Base-by-base conservation (phyloP, 2,329 filamentous ascomycete genomes). In the Knufia fluminis region DNA sequence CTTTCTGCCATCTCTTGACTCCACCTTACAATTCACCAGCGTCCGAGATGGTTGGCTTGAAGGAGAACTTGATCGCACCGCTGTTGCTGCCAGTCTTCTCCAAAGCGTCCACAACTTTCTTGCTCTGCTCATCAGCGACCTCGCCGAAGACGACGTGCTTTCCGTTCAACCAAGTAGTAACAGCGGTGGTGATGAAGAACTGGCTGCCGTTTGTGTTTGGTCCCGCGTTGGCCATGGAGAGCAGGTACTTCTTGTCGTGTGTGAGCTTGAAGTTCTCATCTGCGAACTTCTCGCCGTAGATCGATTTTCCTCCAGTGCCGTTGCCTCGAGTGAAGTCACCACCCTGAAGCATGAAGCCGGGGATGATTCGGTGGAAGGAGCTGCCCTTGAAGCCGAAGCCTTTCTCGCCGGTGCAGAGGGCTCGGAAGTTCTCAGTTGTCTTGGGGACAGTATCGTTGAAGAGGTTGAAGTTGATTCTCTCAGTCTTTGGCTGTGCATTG, bases 381-480 rank as follows among this genome's bases (percentile, higher is more conserved):
- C 79, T 82, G 47, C 77, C 78, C 65, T 83, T 73, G 62, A 83
- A 85, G 42, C 80, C 80, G 60, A 76, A 83, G 61, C 79, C 80
- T 67, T 82, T 78, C 70, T 83, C 78, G 59, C 80, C 80, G 50
- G 80, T 83, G 55, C 78, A 77, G 51, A 83, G 68, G 64, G 77
- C 78, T 48, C 76, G 74, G 70, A 80, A 80, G 69, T 80, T 80
- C 71, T 83, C 79, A 52, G 77, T 71, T 4, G 91, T 96, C 81
- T 85, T 92, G 70, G 91, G 91, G 68, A 94, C 88, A 54, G 82
- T 76, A 59, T 88, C 78, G 68, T 91, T 79, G 78, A 76, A 95
- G 68, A 97, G 86, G 63, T 83, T 82, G 77, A 96, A 94, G 76
- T 80, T 85, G 77, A 97, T 86, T 67, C 85, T 84, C 64, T 85